Evolutionary conservation across 805 yeast species (phyloP), one percentile per base, ranked within the genome.

Genomic region (Candida multigemmis): DNA sequence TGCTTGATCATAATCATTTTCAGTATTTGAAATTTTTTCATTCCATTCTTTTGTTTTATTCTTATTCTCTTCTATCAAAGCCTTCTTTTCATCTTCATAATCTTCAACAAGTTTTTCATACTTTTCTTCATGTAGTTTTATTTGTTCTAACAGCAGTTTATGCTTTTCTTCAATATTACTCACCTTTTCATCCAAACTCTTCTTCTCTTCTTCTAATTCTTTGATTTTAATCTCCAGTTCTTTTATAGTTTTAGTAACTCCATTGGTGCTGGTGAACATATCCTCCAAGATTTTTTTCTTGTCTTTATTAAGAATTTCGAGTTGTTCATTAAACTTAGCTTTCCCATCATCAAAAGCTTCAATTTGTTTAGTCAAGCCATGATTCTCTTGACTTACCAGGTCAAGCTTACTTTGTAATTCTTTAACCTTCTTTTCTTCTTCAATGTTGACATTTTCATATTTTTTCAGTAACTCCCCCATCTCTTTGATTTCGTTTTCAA

Each of bases 1-100:
- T 12, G 7, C 14, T 21, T 24, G 12, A 14, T 3, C 14, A 11
- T n/a, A 16, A 14, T 26, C 26, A n/a, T 22, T 19, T 15, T 29
- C 35, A 10, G 23, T n/a, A 4, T 20, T 16, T 28, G 28, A 9
- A n/a, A 16, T 20, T 33, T 31, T 25, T 29, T 25, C 30, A 12
- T 21, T 14, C 21, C 28, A 12, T 30, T 11, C 16, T 28, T 23
- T 25, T 9, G 21, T 24, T 18, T 34, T 26, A 5, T 8, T n/a
- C 6, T 13, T 18, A 4, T 17, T 17, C 10, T 17, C 9, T 17
- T 12, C 6, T 16, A 13, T 11, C 26, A 16, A 16, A 4, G 21
- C 18, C 14, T 24, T 12, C 5, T 6, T 5, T 14, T 22, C 25
- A 14, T 22, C n/a, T 4, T 4, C n/a, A 12, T 22, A 7, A 6